Conservation (phyloP, 768 basidiomycete species). For the Mycena alexandri region DNA sequence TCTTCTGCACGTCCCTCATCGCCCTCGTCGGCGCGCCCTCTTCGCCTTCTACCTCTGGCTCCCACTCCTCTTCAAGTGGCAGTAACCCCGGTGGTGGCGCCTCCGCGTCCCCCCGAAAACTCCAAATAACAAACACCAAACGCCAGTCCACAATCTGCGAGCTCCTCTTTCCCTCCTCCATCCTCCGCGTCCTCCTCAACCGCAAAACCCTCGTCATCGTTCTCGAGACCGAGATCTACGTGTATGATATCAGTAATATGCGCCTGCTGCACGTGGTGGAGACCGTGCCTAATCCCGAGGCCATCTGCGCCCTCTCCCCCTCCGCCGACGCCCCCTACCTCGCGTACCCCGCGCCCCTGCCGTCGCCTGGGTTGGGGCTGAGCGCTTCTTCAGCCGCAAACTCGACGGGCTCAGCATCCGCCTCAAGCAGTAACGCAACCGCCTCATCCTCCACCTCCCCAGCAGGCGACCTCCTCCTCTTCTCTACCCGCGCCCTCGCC, state of each 20-base stretch:
- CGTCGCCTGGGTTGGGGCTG: slow-evolving; percentile 75
- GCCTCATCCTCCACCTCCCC: slow-evolving; percentile 55
- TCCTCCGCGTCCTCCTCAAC: slow-evolving; percentile 98
- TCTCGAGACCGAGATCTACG: slow-evolving; percentile 97
- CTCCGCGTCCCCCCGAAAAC: slow-evolving; percentile 71
- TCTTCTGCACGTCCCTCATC: slow-evolving; percentile 98
- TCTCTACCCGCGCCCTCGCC: slow-evolving; percentile 92
- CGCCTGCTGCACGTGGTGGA: slow-evolving; percentile 97
- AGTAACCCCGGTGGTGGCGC: no score
- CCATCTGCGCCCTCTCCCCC: slow-evolving; percentile 94
- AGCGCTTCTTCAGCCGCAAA: slow-evolving; percentile 58
- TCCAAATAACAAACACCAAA: slow-evolving; percentile 99
- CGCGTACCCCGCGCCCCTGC: slow-evolving; percentile 95
- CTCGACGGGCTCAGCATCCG: slow-evolving; percentile 37
- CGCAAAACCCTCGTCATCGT: slow-evolving; percentile 96
- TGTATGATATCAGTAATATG: slow-evolving; percentile 99
- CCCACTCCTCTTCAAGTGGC: no score
- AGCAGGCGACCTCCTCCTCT: slow-evolving; percentile 87
- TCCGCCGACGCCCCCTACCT: slow-evolving; percentile 94
- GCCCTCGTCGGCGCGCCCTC: slow-evolving; percentile 97
- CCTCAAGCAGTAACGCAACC: no score
- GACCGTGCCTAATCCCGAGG: slow-evolving; percentile 97
- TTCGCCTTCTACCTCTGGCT: slow-evolving; percentile 70
- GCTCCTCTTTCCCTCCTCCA: slow-evolving; percentile 95
- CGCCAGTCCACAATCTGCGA: slow-evolving; percentile 99